Conservation (phyloP, 129 eudicot species). For the Pulicaria dysenterica region DNA sequence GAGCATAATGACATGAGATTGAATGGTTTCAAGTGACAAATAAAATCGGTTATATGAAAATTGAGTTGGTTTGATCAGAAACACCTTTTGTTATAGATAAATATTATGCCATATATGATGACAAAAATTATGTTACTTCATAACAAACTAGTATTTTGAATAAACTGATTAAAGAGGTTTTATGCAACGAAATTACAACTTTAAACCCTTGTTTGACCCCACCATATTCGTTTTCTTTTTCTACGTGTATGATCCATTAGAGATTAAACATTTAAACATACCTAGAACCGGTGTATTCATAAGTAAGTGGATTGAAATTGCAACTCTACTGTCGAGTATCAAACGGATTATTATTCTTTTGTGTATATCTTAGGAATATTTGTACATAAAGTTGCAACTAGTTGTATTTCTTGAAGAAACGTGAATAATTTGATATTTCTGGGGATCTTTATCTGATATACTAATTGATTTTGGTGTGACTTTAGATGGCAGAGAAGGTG, state of each 20-base stretch:
- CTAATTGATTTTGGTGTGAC: neutral
- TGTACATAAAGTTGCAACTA: neutral
- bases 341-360: too few relatives aligned
- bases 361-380: neutral
- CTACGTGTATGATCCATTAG: too few relatives aligned
- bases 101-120: neutral
- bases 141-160: too few relatives aligned
- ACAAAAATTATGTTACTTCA: neutral
- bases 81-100: neutral
- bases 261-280: too few relatives aligned
- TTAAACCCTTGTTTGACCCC: too few relatives aligned
- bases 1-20: neutral
- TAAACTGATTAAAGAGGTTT: too few relatives aligned
- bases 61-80: neutral
- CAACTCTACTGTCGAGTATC: too few relatives aligned
- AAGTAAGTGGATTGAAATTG: too few relatives aligned
- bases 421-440: neutral
- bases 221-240: too few relatives aligned
- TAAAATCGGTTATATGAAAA: too few relatives aligned
- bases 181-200: too few relatives aligned
- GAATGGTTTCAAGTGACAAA: neutral
- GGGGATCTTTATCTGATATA: neutral
- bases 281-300: too few relatives aligned
- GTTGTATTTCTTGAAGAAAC: neutral
- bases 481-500: conserved; percentile 21